phyloP scores from a whole-genome alignment of 2,329 filamentous ascomycete species.

The Trichoderma simmonsii region DNA sequence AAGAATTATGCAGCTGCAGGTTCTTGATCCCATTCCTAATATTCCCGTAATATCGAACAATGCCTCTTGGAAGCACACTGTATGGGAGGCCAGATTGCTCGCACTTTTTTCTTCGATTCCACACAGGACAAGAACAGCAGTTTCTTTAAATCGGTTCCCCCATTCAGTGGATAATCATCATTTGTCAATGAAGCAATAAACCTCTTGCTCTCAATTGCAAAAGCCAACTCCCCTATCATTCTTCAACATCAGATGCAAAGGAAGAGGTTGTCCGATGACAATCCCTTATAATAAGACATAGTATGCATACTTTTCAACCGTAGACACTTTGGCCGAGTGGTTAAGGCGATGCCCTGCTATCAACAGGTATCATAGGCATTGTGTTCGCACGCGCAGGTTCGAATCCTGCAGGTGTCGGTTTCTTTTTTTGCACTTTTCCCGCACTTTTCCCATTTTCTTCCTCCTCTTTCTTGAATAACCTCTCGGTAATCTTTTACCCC shows the following conservation, averaged over 20 bases:
- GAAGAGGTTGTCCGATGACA: accelerated
- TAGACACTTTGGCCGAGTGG: constrained; percentile 20
- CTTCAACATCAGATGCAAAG: not conserved
- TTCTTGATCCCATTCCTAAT: not conserved
- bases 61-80: not conserved
- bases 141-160: not conserved
- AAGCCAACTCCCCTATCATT: not conserved
- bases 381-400: constrained; percentile 20
- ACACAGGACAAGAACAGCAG: not conserved
- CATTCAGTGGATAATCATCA: not conserved
- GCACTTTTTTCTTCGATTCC: no score
- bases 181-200: not conserved
- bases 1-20: not conserved
- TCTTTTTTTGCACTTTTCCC: not conserved
- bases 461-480: no score
- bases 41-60: not conserved
- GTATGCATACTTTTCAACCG: not conserved
- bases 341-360: constrained; percentile 20
- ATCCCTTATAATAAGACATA: not conserved
- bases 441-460: no score
- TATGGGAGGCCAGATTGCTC: not conserved
- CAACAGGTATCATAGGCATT: constrained; percentile 17
- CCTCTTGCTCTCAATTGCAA: not conserved
- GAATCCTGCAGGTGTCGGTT: constrained; percentile 20
- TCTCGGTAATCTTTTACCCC: not conserved